Evolutionary conservation across 768 basidiomycete genomes (phyloP), one percentile per base, ranked within the genome.

Genomic region (Plicaturopsis crispa): DNA sequence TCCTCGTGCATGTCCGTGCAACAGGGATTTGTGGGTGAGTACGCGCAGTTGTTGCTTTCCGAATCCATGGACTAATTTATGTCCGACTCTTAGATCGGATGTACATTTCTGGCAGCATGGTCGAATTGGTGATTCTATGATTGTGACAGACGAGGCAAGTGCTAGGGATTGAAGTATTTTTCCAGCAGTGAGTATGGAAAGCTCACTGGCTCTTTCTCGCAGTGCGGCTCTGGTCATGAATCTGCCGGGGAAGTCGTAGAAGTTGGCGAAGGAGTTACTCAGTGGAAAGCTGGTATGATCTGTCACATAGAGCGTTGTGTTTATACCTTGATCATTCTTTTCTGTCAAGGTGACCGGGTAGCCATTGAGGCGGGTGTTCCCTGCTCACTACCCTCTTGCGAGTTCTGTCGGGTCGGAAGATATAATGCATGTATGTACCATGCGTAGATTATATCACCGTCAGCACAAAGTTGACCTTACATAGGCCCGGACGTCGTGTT

Each of bases 71-170:
- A 36, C 20, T n/a, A 30, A 38, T 10, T 24, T 6, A 2, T 33
- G 21, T n/a, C 7, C 11, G 35, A 21, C 39, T 17, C 22, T 40
- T 40, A 81, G 80, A 66, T 80, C 77, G 33, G 80, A 82, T 42
- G 75, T 83, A 46, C 80, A 83, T 51, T 81, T 82, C 54, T 83
- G 80, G 80, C 68, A 79, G 45, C 77, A 81, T 53, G 80, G 80
- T 5, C 61, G 75, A 28, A 69, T 82, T 36, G 80, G 80, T 6
- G 75, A 79, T 48, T 77, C 76, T 0, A 82, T 81, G 80, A 61
- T 82, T 17, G 79, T 81, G 20, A 75, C 72, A 11, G 79, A 80
- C 43, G 79, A 81, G 60, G 78, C 75, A 40, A 44, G 50, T 41
- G 31, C 32, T 6, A 23, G 20, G 23, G 14, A 14, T 31, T 39